Base-by-base conservation (phyloP, 192 early-diverging fungal genomes). In the Umbelopsis ramanniana region DNA sequence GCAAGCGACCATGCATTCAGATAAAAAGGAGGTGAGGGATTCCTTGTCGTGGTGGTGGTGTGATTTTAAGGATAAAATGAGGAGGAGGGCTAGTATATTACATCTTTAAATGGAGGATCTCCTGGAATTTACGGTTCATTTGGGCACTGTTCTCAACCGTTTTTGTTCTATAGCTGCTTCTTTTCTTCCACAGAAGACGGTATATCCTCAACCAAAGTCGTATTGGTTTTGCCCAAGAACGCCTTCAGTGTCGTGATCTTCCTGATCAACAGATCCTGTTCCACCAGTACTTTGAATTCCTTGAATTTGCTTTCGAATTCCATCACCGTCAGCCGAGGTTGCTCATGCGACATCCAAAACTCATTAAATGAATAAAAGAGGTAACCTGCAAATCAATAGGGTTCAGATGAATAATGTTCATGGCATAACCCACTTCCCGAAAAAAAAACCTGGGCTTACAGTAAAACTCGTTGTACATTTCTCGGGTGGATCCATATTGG, bases 391-490 rank as follows among this genome's bases (percentile, higher is more conserved):
- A 4, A 68, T 6, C 6, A 9, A 52, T 57, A 43, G 0, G 11
- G 40, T 2, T 43, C 40, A 43, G 40, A 43, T 43, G 40, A 43
- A n/a, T n/a, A n/a, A n/a, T n/a, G n/a, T n/a, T n/a, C n/a, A n/a
- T n/a, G n/a, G n/a, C n/a, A n/a, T n/a, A n/a, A n/a, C n/a, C n/a
- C n/a, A n/a, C n/a, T n/a, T n/a, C n/a, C n/a, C n/a, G n/a, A n/a
- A n/a, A n/a, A n/a, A 8, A 10, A 35, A 10, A 37, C 6, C 17
- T 50, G 15, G 4, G 79, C 87, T 82, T 87, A 92, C 91, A 91
- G 71, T 93, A 95, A 24, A 95, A 83, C 66, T 95, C 92, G 24
- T 87, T 82, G 72, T 89, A 93, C 5, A 81, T 72, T 1, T 87
- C 85, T 40, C 77, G 73, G 38, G 81, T 81, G 3, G 83, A 72